Base-by-base conservation (phyloP, 352 stramenopile species). In the Phytophthora multivora region DNA sequence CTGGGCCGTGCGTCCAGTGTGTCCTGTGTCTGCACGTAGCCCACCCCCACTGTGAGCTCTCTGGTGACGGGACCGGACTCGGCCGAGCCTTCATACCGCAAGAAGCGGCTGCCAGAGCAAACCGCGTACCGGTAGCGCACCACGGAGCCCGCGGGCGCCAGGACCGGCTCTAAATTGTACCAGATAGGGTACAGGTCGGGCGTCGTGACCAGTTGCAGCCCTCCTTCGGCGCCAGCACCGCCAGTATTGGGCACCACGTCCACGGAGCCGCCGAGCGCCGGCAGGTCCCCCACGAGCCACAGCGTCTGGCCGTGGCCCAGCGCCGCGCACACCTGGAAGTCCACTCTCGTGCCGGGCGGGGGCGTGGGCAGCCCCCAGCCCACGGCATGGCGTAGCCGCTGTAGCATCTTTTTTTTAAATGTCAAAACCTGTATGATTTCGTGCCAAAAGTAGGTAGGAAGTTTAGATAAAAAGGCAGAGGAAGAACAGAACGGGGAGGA, bases 91-190 rank as follows among this genome's bases (percentile, higher is more conserved):
- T 95, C 86, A 57, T 90, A 95, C 5, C 86, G 86, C 26, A 83
- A 55, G 46, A 97, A 97, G 51, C 68, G 79, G 36, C 83, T 87
- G 12, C 82, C 86, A 0, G 86, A 86, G 57, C 84, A 96, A 23
- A 97, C 70, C 2, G 83, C 88, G 55, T 97, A 97, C 51, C 86
- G 82, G 59, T 97, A 97, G 18, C 69, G 80, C 39, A 96, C 78
- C 18, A 81, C 74, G 2, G 83, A 75, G 26, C 75, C 83, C 0
- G 80, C 67, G 11, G 80, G 83, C 39, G 89, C 73, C 33, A 93
- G 45, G 3, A 96, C 75, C 2, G 88, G 86, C 47, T 94, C 86
- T 21, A 91, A 57, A 59, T 95, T 96, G 75, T 96, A 96, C 88
- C 88, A 96, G 42, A 95, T 89, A 23, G 88, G 88, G 61, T 89